Base-by-base conservation (phyloP, 805 yeast genomes). In the Teunomyces gatunensis region DNA sequence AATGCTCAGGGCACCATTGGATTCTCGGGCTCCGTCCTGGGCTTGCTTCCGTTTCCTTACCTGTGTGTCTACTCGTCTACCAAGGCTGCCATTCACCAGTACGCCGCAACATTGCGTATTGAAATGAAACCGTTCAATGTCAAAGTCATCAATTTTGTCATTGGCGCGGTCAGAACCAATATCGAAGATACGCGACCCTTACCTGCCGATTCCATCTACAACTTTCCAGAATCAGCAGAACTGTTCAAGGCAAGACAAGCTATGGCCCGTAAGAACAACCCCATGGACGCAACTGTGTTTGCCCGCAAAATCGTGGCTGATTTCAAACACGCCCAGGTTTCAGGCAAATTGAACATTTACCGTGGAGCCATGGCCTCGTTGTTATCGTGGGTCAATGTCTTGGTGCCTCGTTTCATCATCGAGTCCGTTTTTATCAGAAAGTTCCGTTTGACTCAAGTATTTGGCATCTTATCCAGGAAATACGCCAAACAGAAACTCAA, bases 71-170 rank as follows among this genome's bases (percentile, higher is more conserved):
- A 87, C 59, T 76, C 83, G 28, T 75, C 91, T 1, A 63, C 85
- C 1, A 87, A 87, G 57, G 89, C 91, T 5, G 91, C 92, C 0
- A 80, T 87, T 48, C 89, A 85, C 54, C 84, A 79, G 54, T 87
- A 82, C 58, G 86, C 89, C 0, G 76, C 79, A 35, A 76, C 75
- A 2, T 66, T 87, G 47, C 78, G 84, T 45, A 59, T 83, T 21
- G 96, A 87, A 63, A 61, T 87, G 76, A 79, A 79, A 59, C 86
- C 89, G 3, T 83, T 85, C 56, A 86, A 78, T 12, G 92, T 87
- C 4, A 73, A 80, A 43, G 92, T 87, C 0, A 71, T 85, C 50
- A 84, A 84, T 55, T 73, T 84, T 10, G 65, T 85, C 35, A 87
- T 94, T 6, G 95, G 95, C 27, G 92, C 87, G 32, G 94, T 87